A percentile compares a stretch with the other conserved stretches of the same genome.
Evolutionary conservation across 495 filamentous ascomycete genomes (phyloP).

Genomic region (Hypoxylon perforatum): DNA sequence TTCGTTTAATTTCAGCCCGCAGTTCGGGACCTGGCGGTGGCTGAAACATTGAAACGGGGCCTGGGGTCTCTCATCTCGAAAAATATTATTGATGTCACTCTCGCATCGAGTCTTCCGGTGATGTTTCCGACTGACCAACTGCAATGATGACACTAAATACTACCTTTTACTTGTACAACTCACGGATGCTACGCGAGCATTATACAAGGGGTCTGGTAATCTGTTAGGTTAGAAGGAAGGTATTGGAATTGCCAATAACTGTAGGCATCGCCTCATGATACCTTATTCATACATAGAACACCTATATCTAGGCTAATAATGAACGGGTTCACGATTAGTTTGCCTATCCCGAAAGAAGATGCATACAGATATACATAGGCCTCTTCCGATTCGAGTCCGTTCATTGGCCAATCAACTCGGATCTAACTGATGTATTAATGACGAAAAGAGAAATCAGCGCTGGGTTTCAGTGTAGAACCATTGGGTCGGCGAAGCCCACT

Average conservation of each 20-base stretch:
- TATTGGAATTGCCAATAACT: constrained; percentile 3
- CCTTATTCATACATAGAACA: too few relatives aligned
- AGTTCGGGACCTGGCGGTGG: not conserved
- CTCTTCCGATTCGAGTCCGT: constrained; percentile 27
- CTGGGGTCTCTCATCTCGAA: not conserved
- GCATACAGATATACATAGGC: not conserved
- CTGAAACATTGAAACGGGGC: constrained; percentile 23
- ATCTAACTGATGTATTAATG: not conserved
- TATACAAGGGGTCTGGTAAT: not conserved
- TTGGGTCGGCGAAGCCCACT: constrained; percentile 12
- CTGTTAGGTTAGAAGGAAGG: not conserved
- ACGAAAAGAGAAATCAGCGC: constrained; percentile 26
- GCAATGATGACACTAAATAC: too few relatives aligned
- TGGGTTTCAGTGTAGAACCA: too few relatives aligned
- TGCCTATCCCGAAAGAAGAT: constrained; percentile 1
- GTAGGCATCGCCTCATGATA: not conserved
- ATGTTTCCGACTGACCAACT: not conserved
- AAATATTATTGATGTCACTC: constrained; percentile 4
- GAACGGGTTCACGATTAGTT: not conserved
- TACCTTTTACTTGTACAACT: too few relatives aligned
- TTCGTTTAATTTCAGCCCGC: not conserved
- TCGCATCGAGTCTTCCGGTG: not conserved
- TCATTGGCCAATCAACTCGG: constrained; percentile 27
- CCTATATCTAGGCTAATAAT: constrained; percentile 2
- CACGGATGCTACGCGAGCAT: not conserved